Evolutionary conservation across 768 basidiomycete species (phyloP).

Genomic region (Termitomyces sp.): DNA sequence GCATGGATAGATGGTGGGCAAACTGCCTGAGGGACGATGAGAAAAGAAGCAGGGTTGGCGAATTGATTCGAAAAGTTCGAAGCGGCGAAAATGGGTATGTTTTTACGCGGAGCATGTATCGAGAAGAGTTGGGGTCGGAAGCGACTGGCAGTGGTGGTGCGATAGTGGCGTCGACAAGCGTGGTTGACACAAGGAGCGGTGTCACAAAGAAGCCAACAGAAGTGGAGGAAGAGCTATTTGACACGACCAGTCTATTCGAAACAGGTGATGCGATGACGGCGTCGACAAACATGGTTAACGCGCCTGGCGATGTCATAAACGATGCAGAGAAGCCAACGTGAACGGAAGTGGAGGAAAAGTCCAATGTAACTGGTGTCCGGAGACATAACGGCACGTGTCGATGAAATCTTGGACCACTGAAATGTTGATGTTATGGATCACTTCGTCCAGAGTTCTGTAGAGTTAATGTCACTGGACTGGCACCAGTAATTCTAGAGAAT

Average conservation of each 20-base stretch:
- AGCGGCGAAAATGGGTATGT: slow-evolving; percentile 34
- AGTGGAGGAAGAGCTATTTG: neutral
- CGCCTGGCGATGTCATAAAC: neutral
- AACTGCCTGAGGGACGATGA: slow-evolving; percentile 66
- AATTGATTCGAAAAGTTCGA: slow-evolving; percentile 51
- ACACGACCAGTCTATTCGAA: neutral
- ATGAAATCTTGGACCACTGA: neutral
- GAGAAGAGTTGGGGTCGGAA: slow-evolving; percentile 26
- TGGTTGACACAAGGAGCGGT: neutral
- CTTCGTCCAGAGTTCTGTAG: neutral
- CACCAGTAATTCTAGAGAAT: neutral
- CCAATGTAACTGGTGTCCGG: neutral
- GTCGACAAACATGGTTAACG: neutral
- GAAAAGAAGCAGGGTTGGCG: slow-evolving; percentile 55
- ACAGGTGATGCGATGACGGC: slow-evolving; percentile 19
- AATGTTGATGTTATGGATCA: neutral
- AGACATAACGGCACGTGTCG: neutral
- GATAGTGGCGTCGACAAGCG: neutral
- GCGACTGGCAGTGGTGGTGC: slow-evolving; percentile 27
- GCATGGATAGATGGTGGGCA: slow-evolving; percentile 81
- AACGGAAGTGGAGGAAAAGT: neutral
- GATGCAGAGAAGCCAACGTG: neutral
- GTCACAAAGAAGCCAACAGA: too few species aligned
- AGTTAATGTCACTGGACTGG: neutral
- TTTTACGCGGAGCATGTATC: slow-evolving; percentile 61